Base-by-base conservation (phyloP, 768 basidiomycete genomes). In the Tulasnella sp. region DNA sequence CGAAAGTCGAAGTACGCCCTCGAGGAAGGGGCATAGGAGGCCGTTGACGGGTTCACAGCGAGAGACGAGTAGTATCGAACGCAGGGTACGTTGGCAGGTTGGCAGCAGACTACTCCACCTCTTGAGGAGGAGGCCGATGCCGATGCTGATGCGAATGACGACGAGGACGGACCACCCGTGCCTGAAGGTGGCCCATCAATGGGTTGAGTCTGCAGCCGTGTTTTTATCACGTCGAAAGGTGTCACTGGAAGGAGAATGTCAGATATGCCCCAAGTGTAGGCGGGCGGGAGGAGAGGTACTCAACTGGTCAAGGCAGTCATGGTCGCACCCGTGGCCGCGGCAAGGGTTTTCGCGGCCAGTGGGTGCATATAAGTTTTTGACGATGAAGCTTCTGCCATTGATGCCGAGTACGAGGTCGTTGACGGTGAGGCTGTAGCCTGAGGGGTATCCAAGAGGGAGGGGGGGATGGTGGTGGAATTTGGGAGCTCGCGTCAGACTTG, bases 211-310 rank as follows among this genome's bases (percentile, higher is more conserved):
- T 99, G 97, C 22, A 99, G 85, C 37, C 97, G 90, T 15, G 97
- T 99, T 83, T 99, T 99, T 79, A 99, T 88, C 74, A 99, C 95
- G 83, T 99, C 97, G 82, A 99, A 99, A 3, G 97, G 97, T 2
- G 97, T 99, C 97, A 99, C 97, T 99, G 82, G 12, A 76, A 36
- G 37, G 52, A 40, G 8, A n/a, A 38, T 1, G 25, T 37, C 19
- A 45, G 68, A 29, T 45, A 39, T 54, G 69, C n/a, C n/a, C n/a
- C n/a, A n/a, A 36, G 6, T 3, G 22, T 19, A 9, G 29, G 36
- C 29, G 45, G n/a, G n/a, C 7, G 58, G 58, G 29, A 64, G 58
- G n/a, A 25, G 25, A 12, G 25, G 84, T 31, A 64, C 58, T 89
- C 49, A 81, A 93, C 93, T 95, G 8, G 93, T 93, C 45, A 95